Percentiles rank a stretch among this genome's conserved stretches.
Conservation (phyloP, 441 rosid genomes). For the Euphorbia celastroides region DNA sequence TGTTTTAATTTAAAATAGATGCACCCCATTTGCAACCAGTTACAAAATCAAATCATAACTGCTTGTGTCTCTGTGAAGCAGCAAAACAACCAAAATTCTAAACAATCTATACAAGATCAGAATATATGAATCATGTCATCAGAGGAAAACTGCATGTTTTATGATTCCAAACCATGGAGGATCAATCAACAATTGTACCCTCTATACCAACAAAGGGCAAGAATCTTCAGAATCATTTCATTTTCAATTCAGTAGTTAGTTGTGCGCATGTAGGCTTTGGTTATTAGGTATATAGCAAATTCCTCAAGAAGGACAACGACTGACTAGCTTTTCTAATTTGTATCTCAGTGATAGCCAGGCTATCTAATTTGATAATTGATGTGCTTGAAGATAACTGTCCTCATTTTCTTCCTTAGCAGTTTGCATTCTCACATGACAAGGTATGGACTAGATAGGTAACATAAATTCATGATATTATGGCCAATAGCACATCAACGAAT, state of each 20-base stretch:
- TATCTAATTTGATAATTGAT: background rate
- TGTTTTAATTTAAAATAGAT: background rate
- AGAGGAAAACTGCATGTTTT: background rate
- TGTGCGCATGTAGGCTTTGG: background rate
- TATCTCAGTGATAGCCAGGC: background rate
- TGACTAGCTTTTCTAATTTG: background rate
- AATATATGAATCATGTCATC: background rate
- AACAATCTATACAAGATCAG: background rate
- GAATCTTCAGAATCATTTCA: constrained; percentile 1
- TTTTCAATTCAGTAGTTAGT: background rate
- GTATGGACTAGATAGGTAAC: background rate
- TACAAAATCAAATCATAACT: background rate
- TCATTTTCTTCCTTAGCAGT: background rate
- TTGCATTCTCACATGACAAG: background rate
- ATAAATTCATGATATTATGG: background rate
- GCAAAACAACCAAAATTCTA: background rate
- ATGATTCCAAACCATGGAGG: background rate
- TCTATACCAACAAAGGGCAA: background rate
- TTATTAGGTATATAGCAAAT: background rate
- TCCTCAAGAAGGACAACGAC: background rate
- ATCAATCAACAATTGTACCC: background rate
- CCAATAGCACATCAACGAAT: background rate
- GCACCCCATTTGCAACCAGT: background rate
- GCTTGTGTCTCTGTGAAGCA: background rate
- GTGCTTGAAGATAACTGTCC: background rate